These are phyloP conservation scores for Podospora australis DNA, from an alignment of 495 filamentous ascomycete species.

Conservation along the genomic window DNA sequence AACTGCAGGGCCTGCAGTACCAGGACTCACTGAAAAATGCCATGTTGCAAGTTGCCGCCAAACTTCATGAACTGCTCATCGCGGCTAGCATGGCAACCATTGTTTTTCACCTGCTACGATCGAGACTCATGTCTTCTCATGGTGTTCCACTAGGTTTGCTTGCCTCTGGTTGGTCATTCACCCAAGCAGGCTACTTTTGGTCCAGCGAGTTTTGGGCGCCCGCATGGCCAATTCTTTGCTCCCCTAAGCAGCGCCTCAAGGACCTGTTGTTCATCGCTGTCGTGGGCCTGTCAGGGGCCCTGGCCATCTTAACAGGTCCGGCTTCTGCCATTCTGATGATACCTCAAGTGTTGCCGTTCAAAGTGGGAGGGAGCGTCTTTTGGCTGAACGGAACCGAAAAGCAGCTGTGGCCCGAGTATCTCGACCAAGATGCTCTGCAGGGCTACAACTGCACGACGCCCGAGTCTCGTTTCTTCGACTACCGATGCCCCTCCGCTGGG, in stretches of 20 bases:
- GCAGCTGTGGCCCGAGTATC: neutral
- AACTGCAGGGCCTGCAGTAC: neutral
- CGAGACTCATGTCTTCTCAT: neutral
- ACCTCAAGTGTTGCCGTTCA: neutral
- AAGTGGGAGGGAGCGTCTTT: neutral
- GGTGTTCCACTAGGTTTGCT: neutral
- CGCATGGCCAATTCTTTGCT: neutral
- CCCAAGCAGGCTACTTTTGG: neutral
- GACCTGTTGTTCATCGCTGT: neutral
- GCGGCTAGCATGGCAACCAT: neutral
- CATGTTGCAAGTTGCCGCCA: neutral
- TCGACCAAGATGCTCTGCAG: neutral
- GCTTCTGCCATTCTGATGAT: neutral
- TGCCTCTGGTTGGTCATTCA: neutral
- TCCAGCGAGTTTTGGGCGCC: neutral
- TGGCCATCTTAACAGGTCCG: neutral
- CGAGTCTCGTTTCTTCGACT: neutral
- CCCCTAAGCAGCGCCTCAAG: neutral
- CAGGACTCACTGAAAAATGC: neutral
- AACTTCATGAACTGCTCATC: neutral
- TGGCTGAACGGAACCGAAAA: neutral
- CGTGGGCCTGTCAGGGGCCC: neutral
- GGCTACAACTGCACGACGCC: neutral
- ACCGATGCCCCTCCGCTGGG: neutral
- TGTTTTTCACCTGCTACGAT: neutral